Percentiles rank a stretch among this genome's conserved stretches.
phyloP scores from a whole-genome alignment of 1,139 yeast species.

The Yarrowia galli region DNA sequence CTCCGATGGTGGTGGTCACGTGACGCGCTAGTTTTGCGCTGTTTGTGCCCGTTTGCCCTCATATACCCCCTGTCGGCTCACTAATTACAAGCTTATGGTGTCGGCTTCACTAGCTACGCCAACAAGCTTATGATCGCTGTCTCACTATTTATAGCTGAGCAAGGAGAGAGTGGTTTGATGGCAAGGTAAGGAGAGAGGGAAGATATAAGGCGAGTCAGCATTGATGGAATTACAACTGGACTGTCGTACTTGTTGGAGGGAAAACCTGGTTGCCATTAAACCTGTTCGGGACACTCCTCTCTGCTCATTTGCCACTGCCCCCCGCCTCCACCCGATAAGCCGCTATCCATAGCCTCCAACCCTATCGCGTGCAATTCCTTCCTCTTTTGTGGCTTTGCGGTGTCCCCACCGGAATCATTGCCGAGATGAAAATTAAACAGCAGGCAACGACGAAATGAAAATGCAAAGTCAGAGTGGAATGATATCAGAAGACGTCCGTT shows the following conservation, averaged over 20 bases:
- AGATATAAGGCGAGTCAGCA: too few species aligned
- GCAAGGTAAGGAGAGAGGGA: too few species aligned
- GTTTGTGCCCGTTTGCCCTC: not conserved
- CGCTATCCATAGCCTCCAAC: slow-evolving; percentile 20
- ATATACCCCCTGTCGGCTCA: not conserved
- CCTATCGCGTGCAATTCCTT: slow-evolving; percentile 34
- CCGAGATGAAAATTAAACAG: slow-evolving; percentile 26
- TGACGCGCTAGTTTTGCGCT: not conserved
- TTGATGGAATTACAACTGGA: too few species aligned
- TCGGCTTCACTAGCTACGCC: not conserved
- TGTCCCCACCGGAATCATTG: slow-evolving; percentile 22
- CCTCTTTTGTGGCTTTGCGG: slow-evolving; percentile 30
- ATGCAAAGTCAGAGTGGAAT: too few species aligned
- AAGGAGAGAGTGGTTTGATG: not conserved
- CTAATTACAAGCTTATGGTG: not conserved
- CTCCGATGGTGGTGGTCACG: not conserved
- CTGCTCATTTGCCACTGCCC: too few species aligned
- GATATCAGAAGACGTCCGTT: too few species aligned
- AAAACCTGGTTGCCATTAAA: not conserved
- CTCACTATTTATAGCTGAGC: slow-evolving; percentile 11
- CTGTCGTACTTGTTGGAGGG: too few species aligned
- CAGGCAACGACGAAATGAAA: not conserved
- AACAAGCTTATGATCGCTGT: not conserved
- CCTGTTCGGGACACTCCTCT: too few species aligned
- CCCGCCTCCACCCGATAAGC: not conserved